Evolutionary conservation across 2,329 filamentous ascomycete species (phyloP), one percentile per base, ranked within the genome.

Genomic region (Phoma herbarum): DNA sequence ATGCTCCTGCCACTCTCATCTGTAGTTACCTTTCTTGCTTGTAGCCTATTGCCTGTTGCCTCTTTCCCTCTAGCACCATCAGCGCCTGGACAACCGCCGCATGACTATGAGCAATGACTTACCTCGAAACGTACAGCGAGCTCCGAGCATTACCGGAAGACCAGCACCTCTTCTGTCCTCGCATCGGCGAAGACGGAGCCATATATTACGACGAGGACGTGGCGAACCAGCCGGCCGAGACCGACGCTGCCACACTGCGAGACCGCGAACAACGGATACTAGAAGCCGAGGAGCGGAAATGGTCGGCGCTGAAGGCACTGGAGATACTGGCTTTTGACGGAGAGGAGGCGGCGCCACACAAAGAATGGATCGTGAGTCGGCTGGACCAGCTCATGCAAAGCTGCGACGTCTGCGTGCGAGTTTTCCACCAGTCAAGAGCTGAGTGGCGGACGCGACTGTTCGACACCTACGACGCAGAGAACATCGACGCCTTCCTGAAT

Each of bases 341-440:
- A 11, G 72, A 75, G 1, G 80, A 82, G 55, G 82, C 81, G n/a
- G 65, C 67, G 33, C 68, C 72, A 41, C 79, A 79, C 59, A 77
- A 80, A 52, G 68, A 76, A 52, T 78, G 75, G 69, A 67, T 83
- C 25, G 73, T 75, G 47, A 65, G 69, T 9, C 68, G 76, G n/a
- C 68, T 83, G 55, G 68, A 75, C 44, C 63, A 62, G 14, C 78
- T 82, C 60, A 77, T 84, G 67, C 74, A 69, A 33, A 76, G 75
- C 49, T 84, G 82, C 64, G 81, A 83, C 59, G 77, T 83, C 61
- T 84, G 82, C 66, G 77, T 83, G 28, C 76, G 81, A 18, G 76
- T 81, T 25, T 84, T 79, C 57, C 80, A 84, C 65, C 77, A 80
- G 47, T 75, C 76, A 8, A 70, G 81, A 39, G 67, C 68, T 3